These are phyloP conservation scores for Murraya koenigii DNA, from an alignment of 345 rosid species.

Conservation along the genomic window DNA sequence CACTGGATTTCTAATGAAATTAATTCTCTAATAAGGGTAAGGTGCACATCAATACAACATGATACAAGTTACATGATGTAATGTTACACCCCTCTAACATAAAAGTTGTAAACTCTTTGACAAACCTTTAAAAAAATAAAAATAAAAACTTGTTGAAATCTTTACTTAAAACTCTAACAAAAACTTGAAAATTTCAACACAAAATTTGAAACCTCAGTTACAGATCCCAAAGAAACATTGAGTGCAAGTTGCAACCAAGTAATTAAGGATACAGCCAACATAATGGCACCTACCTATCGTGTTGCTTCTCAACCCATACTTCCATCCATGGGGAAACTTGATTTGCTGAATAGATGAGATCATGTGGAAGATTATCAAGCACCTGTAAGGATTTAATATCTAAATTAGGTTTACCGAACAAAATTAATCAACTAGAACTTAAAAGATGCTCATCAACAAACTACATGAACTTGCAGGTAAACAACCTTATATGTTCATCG, in stretches of 20 bases:
- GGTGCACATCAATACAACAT: not conserved
- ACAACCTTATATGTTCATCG: conserved; percentile 1
- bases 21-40: not conserved
- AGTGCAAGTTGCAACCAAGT: not conserved
- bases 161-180: too few relatives aligned
- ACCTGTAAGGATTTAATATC: conserved; percentile 51
- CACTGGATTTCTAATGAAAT: not conserved
- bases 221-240: not conserved
- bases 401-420: not conserved
- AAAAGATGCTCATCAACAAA: not conserved
- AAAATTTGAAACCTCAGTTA: too few relatives aligned
- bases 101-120: too few relatives aligned
- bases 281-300: conserved; percentile 44
- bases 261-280: conserved; percentile 5
- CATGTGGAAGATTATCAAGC: conserved; percentile 98
- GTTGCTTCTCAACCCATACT: conserved; percentile 84
- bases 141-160: too few relatives aligned
- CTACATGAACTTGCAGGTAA: not conserved
- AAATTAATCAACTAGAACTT: conserved; percentile 3
- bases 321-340: conserved; percentile 90
- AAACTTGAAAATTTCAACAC: too few relatives aligned
- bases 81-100: too few relatives aligned
- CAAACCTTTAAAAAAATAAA: too few relatives aligned
- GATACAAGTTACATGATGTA: too few relatives aligned
- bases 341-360: conserved; percentile 76